These are phyloP conservation scores for Solanum gandarillasii DNA, from an alignment of 257 asterid genomes.

Conservation along the genomic window DNA sequence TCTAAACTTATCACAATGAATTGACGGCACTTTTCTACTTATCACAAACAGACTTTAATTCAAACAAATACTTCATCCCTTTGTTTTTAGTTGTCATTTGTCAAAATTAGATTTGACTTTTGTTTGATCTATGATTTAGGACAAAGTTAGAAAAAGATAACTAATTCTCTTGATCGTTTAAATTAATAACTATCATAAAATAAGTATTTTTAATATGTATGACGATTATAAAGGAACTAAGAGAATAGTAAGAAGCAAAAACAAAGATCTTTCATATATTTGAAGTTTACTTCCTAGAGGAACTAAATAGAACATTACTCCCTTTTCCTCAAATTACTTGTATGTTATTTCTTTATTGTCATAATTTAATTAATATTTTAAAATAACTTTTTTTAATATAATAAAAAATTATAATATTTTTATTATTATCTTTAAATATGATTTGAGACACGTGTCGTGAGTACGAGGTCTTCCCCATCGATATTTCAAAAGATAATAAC, in stretches of 20 bases:
- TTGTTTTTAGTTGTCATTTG: no score
- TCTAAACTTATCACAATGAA: background rate
- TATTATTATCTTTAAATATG: background rate
- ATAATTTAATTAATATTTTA: background rate
- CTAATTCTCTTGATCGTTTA: no score
- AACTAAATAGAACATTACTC: background rate
- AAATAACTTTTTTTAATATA: background rate
- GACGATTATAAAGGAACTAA: background rate
- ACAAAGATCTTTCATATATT: no score
- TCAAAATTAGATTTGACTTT: no score
- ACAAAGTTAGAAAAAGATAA: no score
- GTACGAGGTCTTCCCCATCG: background rate
- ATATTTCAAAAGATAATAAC: background rate
- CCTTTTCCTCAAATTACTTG: background rate
- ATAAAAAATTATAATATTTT: no score
- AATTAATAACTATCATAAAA: no score
- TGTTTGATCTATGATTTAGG: no score
- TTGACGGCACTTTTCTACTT: background rate
- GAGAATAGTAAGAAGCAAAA: background rate
- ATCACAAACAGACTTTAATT: background rate
- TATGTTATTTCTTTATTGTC: background rate
- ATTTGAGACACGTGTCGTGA: background rate
- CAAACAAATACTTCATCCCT: background rate
- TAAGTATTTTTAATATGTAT: no score
- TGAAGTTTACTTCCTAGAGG: background rate